Conservation (phyloP, 257 asterid species). For the Misopates orontium region DNA sequence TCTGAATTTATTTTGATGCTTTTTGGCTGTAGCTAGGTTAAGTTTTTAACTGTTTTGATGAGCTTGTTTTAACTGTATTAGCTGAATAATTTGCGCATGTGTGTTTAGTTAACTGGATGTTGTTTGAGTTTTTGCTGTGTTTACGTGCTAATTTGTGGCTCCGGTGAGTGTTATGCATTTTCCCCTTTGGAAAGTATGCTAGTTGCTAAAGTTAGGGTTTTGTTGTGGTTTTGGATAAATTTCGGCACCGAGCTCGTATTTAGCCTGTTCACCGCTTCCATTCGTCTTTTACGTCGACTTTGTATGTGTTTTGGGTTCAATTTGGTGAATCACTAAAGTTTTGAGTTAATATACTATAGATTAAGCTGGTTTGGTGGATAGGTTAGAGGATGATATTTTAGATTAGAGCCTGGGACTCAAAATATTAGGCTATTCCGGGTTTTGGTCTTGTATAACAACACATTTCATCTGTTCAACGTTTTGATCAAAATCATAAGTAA, state of each 20-base stretch:
- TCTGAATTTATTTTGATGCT: slow-evolving; percentile 10
- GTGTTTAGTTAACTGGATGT: neutral
- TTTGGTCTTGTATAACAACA: neutral
- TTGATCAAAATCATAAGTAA: too few relatives aligned
- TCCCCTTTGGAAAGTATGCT: neutral
- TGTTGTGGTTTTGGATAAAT: neutral
- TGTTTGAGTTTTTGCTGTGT: neutral
- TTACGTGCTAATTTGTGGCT: neutral
- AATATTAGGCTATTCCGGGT: neutral
- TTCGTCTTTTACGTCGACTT: too few relatives aligned
- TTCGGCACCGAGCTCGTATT: too few relatives aligned
- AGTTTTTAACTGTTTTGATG: slow-evolving; percentile 5
- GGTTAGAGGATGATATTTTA: neutral
- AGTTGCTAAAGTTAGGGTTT: neutral
- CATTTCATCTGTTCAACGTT: too few relatives aligned
- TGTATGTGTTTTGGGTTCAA: too few relatives aligned
- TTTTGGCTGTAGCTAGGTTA: slow-evolving; percentile 20
- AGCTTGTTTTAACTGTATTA: neutral
- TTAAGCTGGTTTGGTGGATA: too few relatives aligned
- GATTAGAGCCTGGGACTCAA: neutral
- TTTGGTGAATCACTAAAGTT: too few relatives aligned
- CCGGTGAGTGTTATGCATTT: neutral
- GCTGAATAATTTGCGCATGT: too few relatives aligned
- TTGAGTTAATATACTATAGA: too few relatives aligned
- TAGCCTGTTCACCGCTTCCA: too few relatives aligned